Base-by-base conservation (phyloP, 1,284 basidiomycete species). In the Fomitopsis pinicola region DNA sequence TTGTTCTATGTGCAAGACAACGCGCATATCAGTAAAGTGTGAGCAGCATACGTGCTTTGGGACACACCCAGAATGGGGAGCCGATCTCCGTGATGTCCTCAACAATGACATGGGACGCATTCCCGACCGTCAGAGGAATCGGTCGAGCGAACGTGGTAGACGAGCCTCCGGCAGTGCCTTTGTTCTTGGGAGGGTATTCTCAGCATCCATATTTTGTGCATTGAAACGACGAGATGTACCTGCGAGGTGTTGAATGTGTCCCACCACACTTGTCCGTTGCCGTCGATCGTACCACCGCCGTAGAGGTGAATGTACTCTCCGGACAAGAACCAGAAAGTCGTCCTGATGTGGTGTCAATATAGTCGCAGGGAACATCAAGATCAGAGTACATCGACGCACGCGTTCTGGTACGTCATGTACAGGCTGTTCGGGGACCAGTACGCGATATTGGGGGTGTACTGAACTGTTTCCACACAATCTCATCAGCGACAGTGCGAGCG, bases 81-180 rank as follows among this genome's bases (percentile, higher is more conserved):
- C 81, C 81, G 79, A 73, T 82, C 77, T 58, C 79, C 76, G 62
- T 75, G 64, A 86, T 82, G 64, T 83, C 75, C 60, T 86, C 76
- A 6, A 89, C 75, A 0, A 80, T 62, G n/a, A 86, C 82, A 62
- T 83, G 79, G 30, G 76, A 78, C 2, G 82, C 82, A 70, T 88
- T 82, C 64, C 80, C 83, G 35, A 88, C 69, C 1, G 84, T 87
- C 33, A 88, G 72, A 17, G 80, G 82, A 58, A 89, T 81, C 0
- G 86, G 86, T 3, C 86, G 81, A 12, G 84, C 77, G 48, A 89
- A 80, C 1, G 80, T 77, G 2, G 79, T 71, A 5, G 77, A 77
- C 10, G 76, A 77, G 14, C 77, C 77, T 1, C 78, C 78, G 0
- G 78, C 78, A 17, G 76, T 76, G n/a, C 78, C 78, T 1, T 70